These are phyloP conservation scores for Udeniomyces megalosporus DNA, from an alignment of 768 basidiomycete genomes.

Conservation along the genomic window DNA sequence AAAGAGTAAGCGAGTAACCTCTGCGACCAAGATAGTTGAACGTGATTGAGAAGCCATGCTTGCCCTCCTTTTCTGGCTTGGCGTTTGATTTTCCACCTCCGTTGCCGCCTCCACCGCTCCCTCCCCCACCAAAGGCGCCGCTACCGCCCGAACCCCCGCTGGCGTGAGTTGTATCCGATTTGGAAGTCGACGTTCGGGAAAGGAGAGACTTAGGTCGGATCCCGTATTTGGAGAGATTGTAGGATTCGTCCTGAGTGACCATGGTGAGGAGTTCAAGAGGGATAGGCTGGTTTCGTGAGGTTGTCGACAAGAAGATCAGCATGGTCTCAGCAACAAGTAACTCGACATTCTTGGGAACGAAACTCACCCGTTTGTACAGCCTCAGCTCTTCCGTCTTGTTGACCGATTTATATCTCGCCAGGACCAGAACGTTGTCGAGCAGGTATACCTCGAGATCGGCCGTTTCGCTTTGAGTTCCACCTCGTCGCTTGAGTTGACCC, in stretches of 20 bases:
- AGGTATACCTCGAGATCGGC: constrained; percentile 86
- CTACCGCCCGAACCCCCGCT: constrained; percentile 1
- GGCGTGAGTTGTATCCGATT: background rate
- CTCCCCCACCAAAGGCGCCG: too few relatives aligned
- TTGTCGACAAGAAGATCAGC: background rate
- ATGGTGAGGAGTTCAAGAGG: constrained; percentile 82
- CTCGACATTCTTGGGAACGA: background rate
- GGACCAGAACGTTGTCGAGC: constrained; percentile 89
- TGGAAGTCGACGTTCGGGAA: constrained; percentile 19
- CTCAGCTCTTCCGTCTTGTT: constrained; percentile 66
- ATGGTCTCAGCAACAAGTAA: background rate
- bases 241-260: constrained; percentile 54
- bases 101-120: too few relatives aligned
- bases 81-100: constrained; percentile 14
- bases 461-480: constrained; percentile 51
- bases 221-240: constrained; percentile 29
- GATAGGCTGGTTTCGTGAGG: constrained; percentile 89
- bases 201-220: constrained; percentile 26
- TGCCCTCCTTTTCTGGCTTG: constrained; percentile 33
- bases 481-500: constrained; percentile 71
- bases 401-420: constrained; percentile 71
- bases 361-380: constrained; percentile 75
- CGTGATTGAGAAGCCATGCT: constrained; percentile 78
- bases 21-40: constrained; percentile 87
- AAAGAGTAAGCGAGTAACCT: constrained; percentile 77